phyloP scores from a whole-genome alignment of 192 early-diverging fungal genomes.

The Mortierella claussenii region DNA sequence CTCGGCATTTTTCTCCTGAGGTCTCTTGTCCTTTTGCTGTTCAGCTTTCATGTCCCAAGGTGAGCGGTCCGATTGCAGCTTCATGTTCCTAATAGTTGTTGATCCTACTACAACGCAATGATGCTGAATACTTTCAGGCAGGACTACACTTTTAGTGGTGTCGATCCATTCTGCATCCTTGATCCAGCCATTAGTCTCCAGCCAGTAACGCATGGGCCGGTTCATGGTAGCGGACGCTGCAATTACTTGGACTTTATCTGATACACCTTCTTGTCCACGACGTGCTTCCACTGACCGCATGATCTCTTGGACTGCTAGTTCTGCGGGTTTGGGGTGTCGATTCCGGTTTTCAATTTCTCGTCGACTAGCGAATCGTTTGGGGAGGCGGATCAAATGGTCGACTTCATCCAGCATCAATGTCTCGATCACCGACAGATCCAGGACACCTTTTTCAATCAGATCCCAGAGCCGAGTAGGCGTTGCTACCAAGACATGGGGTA shows the following conservation, averaged over 20 bases:
- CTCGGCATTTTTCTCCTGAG: no score
- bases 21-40: no score
- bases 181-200: conserved; percentile 62
- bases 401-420: conserved; percentile 64
- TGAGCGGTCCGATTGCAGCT: conserved; percentile 3
- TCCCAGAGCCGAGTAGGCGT: conserved; percentile 54
- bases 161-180: conserved; percentile 70
- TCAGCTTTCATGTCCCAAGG: conserved; percentile 10
- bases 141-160: conserved; percentile 52
- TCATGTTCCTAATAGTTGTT: conserved; percentile 57
- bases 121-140: conserved; percentile 57
- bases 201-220: conserved; percentile 65
- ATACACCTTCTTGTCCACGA: conserved; percentile 1
- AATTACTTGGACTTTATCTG: conserved; percentile 63
- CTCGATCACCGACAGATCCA: conserved; percentile 47
- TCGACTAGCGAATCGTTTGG: conserved; percentile 58
- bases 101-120: conserved; percentile 62
- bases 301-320: conserved; percentile 48
- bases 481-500: conserved; percentile 55
- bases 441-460: conserved; percentile 26
- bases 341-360: conserved; percentile 49
- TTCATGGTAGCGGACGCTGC: conserved; percentile 80
- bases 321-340: conserved; percentile 57
- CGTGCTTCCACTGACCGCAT: conserved; percentile 25
- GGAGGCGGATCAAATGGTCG: conserved; percentile 63